Base-by-base conservation (phyloP, 148 eudicot species). In the Rheum nobile region DNA sequence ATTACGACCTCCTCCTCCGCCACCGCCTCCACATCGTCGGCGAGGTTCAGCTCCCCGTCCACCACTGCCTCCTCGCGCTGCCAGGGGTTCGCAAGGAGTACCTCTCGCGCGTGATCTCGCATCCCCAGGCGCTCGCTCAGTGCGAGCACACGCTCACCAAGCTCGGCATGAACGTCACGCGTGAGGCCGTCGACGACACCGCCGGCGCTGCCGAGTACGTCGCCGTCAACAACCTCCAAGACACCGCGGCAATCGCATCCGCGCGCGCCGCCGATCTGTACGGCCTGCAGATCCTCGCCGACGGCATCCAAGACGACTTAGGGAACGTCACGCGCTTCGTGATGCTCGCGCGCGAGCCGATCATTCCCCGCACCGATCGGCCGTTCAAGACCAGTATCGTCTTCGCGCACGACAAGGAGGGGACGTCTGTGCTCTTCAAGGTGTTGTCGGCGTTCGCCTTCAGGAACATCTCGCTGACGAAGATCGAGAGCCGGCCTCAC, bases 351-450 rank as follows among this genome's bases (percentile, higher is more conserved):
- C 83, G 98, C 19, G 98, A 95, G 69, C 97, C 98, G 0, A 88
- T 95, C n/a, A 91, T 95, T 21, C 98, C 96, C 0, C 77, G 97
- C 1, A 87, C 85, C 0, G 98, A 95, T 42, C 76, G 97, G 10
- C 98, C 98, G 19, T 95, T 95, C 85, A 95, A 91, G 79, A 95
- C 98, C 9, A 91, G 97, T 88, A 95, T 95, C 21, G 98, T 95
- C 14, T 95, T 95, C 75, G 98, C 98, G 1, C 93, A 90, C 72
- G 91, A 89, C 13, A 84, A 89, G 76, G 50, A 71, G 9, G 98
- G 93, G 9, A 94, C 92, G n/a, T 83, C 97, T 12, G 91, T 89
- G 35, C 83, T 94, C 42, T 94, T 94, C 91, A 95, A 95, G 83
- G 99, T 95, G 22, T 55, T 95, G n/a, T 95, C 99, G 0, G 99